Conservation (phyloP, 371 early-diverging fungal genomes). For the Sanchytrium tribonematis region DNA sequence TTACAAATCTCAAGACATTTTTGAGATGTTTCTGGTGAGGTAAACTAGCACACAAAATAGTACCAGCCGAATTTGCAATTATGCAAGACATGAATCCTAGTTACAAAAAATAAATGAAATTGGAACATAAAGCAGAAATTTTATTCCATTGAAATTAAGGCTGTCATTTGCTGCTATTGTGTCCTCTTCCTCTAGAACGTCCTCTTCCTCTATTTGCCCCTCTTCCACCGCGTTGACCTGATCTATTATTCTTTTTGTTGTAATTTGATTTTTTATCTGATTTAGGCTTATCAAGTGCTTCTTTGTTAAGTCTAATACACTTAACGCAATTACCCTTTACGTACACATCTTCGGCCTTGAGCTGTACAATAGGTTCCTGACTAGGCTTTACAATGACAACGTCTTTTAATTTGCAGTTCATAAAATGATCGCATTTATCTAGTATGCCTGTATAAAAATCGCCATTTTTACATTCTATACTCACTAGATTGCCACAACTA, state of each 20-base stretch:
- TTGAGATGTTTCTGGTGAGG: neutral
- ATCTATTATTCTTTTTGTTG: neutral
- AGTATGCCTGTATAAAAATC: neutral
- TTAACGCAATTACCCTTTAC: neutral
- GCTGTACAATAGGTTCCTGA: neutral
- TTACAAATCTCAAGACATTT: neutral
- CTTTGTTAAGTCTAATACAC: neutral
- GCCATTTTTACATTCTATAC: neutral
- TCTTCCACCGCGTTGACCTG: neutral
- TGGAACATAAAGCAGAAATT: neutral
- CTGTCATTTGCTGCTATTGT: neutral
- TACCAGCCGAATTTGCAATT: neutral
- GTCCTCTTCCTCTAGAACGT: slow-evolving; percentile 1
- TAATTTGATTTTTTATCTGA: neutral
- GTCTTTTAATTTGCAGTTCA: neutral
- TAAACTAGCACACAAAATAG: neutral
- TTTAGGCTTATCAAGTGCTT: neutral
- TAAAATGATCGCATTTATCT: neutral
- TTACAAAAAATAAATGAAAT: neutral
- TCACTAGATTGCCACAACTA: neutral
- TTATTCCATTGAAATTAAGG: neutral
- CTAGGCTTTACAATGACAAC: neutral
- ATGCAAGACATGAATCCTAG: neutral
- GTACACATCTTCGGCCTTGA: neutral
- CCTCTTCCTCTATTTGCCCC: no score